phyloP scores from a whole-genome alignment of 1,139 yeast species.

The Scheffersomyces illinoinensis region DNA sequence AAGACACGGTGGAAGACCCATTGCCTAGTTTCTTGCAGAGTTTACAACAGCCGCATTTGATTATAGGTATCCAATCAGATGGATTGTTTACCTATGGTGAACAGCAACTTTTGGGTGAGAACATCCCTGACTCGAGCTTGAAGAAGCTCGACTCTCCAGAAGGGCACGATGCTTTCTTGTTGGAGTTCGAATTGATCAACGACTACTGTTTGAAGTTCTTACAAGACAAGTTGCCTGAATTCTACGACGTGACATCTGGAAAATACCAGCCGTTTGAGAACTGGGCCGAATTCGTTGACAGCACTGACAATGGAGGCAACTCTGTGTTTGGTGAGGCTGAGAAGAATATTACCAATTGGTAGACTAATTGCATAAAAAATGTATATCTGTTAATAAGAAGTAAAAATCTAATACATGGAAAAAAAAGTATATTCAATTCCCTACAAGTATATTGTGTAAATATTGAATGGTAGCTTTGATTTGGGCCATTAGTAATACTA shows the following conservation, averaged over 20 bases:
- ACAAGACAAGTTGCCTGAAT: constrained; percentile 53
- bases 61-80: constrained; percentile 89
- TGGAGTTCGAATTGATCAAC: constrained; percentile 85
- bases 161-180: constrained; percentile 94
- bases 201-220: constrained; percentile 68
- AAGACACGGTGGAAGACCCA: constrained; percentile 34
- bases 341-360: constrained; percentile 86
- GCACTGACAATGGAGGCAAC: constrained; percentile 51
- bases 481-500: neutral
- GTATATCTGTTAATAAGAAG: neutral
- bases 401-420: no score
- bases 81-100: constrained; percentile 91
- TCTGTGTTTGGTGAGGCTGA: constrained; percentile 96
- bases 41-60: constrained; percentile 71
- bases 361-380: constrained; percentile 2
- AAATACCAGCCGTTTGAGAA: constrained; percentile 55
- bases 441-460: no score
- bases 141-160: constrained; percentile 87
- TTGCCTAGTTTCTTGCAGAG: constrained; percentile 47
- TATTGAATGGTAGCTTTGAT: no score
- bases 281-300: constrained; percentile 44
- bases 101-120: constrained; percentile 78
- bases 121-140: constrained; percentile 68
- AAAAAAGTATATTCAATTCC: no score
- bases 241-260: constrained; percentile 45